Base-by-base conservation (phyloP, 495 filamentous ascomycete species). In the Podospora didyma region DNA sequence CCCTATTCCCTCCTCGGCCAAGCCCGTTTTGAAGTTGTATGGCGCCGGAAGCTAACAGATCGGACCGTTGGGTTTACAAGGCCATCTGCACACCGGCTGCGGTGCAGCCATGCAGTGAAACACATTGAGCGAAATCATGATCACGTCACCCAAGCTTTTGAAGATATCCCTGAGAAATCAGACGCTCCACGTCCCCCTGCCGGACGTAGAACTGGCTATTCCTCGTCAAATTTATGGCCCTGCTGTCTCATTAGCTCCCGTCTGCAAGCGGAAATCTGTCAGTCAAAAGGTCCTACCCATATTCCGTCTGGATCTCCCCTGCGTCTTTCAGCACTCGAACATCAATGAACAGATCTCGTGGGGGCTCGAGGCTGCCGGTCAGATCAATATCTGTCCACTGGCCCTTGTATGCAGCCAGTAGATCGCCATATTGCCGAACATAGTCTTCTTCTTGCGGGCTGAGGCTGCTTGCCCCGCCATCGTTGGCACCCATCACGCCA, bases 401-500 rank as follows among this genome's bases (percentile, higher is more conserved):
- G 1, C 95, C 95, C 71, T 99, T 99, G 73, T 96, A 97, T 16
- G 92, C 90, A 21, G 94, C 90, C 44, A 99, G 75, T 65, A 99
- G 81, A 66, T 99, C 95, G 51, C 86, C 84, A 67, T 95, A 97
- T 67, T 89, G 86, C 51, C 93, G 79, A 39, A 96, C 87, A 70
- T 97, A 97, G 67, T 97, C 95, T 70, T 96, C 94, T 70, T 99
- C 95, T 69, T 99, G 94, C 2, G 95, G 93, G 69, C 92, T 96
- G 51, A 99, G 74, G 60, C 88, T 96, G 72, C 87, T 96, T 53
- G 82, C 76, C 12, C 69, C 68, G 34, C 71, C 72, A 51, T 73
- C 69, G 17, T 73, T 79, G 61, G 61, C 72, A 58, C 41, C 61
- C 17, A 52, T 67, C 51, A 58, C 73, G 17, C 70, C 77, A 39